Conservation (phyloP, 495 filamentous ascomycete genomes). For the Talaromyces trachyspermus region DNA sequence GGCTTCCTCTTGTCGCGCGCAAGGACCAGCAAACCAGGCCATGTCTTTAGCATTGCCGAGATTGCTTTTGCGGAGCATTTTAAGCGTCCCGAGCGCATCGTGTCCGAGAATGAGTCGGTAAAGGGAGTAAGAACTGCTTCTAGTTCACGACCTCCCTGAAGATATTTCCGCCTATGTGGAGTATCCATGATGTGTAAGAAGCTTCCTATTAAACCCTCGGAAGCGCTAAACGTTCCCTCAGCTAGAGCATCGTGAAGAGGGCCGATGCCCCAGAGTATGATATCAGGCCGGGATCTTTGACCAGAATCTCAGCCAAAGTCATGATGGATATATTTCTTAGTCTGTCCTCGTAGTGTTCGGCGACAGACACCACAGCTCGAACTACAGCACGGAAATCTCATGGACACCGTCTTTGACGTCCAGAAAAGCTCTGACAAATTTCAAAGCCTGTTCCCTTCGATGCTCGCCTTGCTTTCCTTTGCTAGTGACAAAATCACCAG, state of each 20-base stretch:
- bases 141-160: conserved; percentile 72
- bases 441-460: conserved; percentile 94
- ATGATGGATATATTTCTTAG: conserved; percentile 83
- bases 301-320: conserved; percentile 83
- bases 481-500: conserved; percentile 85
- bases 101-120: conserved; percentile 68
- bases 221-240: conserved; percentile 85
- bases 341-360: conserved; percentile 83
- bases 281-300: conserved; percentile 73
- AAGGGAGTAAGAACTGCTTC: conserved; percentile 82
- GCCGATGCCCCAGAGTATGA: conserved; percentile 74
- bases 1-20: conserved; percentile 79
- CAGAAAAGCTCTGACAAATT: conserved; percentile 91
- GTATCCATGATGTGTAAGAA: conserved; percentile 86
- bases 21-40: conserved; percentile 78
- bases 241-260: conserved; percentile 78
- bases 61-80: conserved; percentile 83
- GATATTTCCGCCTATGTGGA: conserved; percentile 68
- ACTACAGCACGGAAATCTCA: conserved; percentile 85
- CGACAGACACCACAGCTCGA: conserved; percentile 79
- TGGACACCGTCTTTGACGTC: conserved; percentile 89
- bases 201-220: conserved; percentile 73
- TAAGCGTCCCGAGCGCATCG: conserved; percentile 61
- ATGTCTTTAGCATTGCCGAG: conserved; percentile 81
- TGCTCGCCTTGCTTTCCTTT: conserved; percentile 90